Conservation (phyloP, 805 yeast genomes). For the Hagleromyces aurorensis region DNA sequence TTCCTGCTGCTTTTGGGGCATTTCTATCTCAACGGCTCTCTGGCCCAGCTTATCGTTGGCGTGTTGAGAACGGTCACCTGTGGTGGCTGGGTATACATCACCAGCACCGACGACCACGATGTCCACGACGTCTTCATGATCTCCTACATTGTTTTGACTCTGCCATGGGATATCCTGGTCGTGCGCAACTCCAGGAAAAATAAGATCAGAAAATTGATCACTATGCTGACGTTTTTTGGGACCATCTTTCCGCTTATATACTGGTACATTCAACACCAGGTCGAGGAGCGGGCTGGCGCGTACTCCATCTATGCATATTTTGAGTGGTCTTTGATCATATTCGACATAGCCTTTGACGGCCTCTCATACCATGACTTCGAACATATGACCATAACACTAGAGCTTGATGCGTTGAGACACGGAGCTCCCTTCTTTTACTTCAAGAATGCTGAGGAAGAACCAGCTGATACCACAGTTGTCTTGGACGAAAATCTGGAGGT, state of each 20-base stretch:
- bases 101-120: slow-evolving; percentile 95
- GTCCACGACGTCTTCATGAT: slow-evolving; percentile 96
- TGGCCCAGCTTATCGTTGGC: slow-evolving; percentile 42
- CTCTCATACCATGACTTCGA: slow-evolving; percentile 67
- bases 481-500: slow-evolving; percentile 10
- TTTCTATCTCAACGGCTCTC: slow-evolving; percentile 33
- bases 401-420: slow-evolving; percentile 14
- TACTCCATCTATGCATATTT: slow-evolving; percentile 90
- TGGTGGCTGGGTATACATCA: slow-evolving; percentile 98
- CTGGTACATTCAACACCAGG: slow-evolving; percentile 89
- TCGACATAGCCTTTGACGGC: slow-evolving; percentile 81
- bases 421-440: slow-evolving; percentile 16
- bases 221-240: slow-evolving; percentile 59
- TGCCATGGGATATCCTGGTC: slow-evolving; percentile 80
- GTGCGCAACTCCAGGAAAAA: slow-evolving; percentile 39
- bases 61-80: slow-evolving; percentile 84
- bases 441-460: slow-evolving; percentile 2
- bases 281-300: slow-evolving; percentile 83
- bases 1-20: slow-evolving; percentile 49
- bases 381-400: slow-evolving; percentile 41
- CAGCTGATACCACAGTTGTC: slow-evolving; percentile 1
- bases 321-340: slow-evolving; percentile 83
- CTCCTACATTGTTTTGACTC: slow-evolving; percentile 72
- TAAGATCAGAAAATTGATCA: slow-evolving; percentile 40
- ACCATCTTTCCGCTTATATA: slow-evolving; percentile 74